Evolutionary conservation across 1,284 basidiomycete species (phyloP).

Genomic region (Leccinum fuscescens): DNA sequence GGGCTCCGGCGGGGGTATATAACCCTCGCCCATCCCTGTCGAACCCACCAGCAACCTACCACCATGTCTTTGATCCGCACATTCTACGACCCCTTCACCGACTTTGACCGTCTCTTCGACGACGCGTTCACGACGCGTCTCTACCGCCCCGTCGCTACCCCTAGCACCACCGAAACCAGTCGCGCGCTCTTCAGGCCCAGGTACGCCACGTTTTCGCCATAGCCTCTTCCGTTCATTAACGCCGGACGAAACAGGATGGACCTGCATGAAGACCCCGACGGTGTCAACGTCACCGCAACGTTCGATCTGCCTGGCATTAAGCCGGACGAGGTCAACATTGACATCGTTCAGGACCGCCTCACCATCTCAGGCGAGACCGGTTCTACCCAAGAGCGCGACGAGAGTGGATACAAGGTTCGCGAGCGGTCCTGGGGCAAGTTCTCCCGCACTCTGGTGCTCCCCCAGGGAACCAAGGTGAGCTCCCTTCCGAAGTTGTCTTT

Average conservation of each 20-base stretch:
- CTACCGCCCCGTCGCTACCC: constrained; percentile 14
- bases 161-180: constrained; percentile 7
- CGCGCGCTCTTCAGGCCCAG: constrained; percentile 28
- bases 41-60: neutral
- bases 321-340: constrained; percentile 42
- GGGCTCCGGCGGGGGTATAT: neutral
- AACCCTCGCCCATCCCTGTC: neutral
- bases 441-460: constrained; percentile 35
- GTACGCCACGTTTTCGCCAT: constrained; percentile 10
- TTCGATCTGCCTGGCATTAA: constrained; percentile 51
- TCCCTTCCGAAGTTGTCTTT: neutral
- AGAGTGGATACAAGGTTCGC: constrained; percentile 47
- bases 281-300: constrained; percentile 43
- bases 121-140: constrained; percentile 39
- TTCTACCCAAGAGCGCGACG: constrained; percentile 34
- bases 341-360: constrained; percentile 43
- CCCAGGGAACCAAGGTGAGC: constrained; percentile 46
- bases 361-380: constrained; percentile 46
- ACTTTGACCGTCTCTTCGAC: constrained; percentile 51
- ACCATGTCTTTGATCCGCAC: constrained; percentile 37
- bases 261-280: constrained; percentile 41
- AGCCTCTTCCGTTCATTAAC: neutral
- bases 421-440: constrained; percentile 44
- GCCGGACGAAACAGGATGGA: constrained; percentile 40
- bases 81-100: constrained; percentile 50